phyloP scores from a whole-genome alignment of 2,329 filamentous ascomycete genomes.

The Fusarium sambucinum region DNA sequence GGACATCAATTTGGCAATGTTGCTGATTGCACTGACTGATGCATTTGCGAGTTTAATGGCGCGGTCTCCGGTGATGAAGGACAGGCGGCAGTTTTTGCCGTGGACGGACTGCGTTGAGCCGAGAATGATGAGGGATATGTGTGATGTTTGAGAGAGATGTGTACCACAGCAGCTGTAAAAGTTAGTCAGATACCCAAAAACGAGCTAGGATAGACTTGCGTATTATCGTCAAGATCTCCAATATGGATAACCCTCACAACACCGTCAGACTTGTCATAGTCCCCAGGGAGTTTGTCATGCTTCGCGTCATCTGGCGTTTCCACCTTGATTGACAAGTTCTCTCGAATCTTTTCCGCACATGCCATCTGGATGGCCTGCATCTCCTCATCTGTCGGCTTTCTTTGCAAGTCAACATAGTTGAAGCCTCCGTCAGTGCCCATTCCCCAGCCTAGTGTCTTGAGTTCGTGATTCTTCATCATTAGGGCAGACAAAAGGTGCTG shows the following conservation, averaged over 20 bases:
- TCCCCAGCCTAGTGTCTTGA: conserved; percentile 50
- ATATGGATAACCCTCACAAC: conserved; percentile 49
- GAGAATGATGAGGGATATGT: conserved; percentile 48
- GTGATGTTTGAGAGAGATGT: conserved; percentile 50
- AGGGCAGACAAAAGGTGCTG: conserved; percentile 51
- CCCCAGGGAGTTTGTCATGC: conserved; percentile 43
- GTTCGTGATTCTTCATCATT: conserved; percentile 44
- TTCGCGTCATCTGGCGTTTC: conserved; percentile 45
- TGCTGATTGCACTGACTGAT: conserved; percentile 42
- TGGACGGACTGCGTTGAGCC: conserved; percentile 49
- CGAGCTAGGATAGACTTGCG: conserved; percentile 18
- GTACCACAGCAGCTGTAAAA: conserved; percentile 49
- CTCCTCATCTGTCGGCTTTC: conserved; percentile 45
- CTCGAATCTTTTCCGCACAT: conserved; percentile 46
- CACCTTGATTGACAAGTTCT: conserved; percentile 43
- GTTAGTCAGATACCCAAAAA: neutral
- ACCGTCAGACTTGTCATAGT: conserved; percentile 50
- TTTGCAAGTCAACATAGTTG: conserved; percentile 51
- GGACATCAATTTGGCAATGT: conserved; percentile 46
- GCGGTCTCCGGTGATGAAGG: conserved; percentile 48
- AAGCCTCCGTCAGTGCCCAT: conserved; percentile 47
- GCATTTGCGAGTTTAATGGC: conserved; percentile 43
- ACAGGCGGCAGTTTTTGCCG: conserved; percentile 50
- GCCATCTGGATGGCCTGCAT: conserved; percentile 43
- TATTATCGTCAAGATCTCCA: conserved; percentile 49